Evolutionary conservation across 139 green algal species (phyloP).

Genomic region (Coelastrella sp.): DNA sequence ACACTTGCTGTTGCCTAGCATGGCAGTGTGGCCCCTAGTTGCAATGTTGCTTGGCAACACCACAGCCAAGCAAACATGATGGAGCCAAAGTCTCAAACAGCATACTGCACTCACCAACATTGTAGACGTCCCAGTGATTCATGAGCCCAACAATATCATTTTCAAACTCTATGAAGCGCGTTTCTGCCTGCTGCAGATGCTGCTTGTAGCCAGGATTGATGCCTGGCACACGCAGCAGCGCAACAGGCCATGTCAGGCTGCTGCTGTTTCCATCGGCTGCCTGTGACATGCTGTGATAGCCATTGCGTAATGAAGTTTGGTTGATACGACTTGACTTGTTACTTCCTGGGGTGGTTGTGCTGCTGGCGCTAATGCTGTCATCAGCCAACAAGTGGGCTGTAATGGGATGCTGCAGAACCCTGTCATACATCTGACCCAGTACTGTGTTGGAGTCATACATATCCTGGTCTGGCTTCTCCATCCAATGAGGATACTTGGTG

Average conservation of each 20-base stretch:
- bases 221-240: conserved; percentile 10
- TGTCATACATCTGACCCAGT: conserved; percentile 42
- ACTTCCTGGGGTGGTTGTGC: no score
- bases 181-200: neutral
- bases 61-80: no score
- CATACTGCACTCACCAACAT: conserved; percentile 40
- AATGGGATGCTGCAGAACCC: conserved; percentile 30
- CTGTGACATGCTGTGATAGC: neutral
- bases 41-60: no score
- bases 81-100: neutral
- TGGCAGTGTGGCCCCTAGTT: neutral
- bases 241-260: neutral
- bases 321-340: no score
- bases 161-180: conserved; percentile 7
- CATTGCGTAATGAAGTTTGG: no score
- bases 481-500: conserved; percentile 16
- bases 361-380: no score
- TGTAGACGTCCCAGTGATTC: conserved; percentile 31
- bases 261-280: neutral
- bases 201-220: neutral
- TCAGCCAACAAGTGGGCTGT: neutral
- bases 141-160: conserved; percentile 22
- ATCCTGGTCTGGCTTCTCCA: neutral
- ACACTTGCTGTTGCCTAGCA: no score
- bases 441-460: conserved; percentile 14